These are phyloP conservation scores for Leccinum sublutescens DNA, from an alignment of 768 basidiomycete species.

Conservation along the genomic window DNA sequence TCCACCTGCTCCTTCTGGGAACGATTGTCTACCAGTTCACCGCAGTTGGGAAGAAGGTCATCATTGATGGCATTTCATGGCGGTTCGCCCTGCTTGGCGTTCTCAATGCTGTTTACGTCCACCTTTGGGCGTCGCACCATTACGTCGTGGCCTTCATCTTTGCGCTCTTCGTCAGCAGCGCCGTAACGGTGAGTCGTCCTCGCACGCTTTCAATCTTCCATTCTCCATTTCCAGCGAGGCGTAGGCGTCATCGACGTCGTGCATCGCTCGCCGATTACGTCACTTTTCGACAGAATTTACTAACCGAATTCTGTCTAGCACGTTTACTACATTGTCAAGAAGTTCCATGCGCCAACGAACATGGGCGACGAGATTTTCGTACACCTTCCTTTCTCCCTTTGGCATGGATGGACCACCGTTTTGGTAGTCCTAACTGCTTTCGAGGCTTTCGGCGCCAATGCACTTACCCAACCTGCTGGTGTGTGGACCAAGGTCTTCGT, in stretches of 20 bases:
- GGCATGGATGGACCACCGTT: slow-evolving; percentile 90
- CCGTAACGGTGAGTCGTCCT: slow-evolving; percentile 43
- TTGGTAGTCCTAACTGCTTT: slow-evolving; percentile 80
- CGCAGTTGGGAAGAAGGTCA: slow-evolving; percentile 66
- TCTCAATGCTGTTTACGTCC: slow-evolving; percentile 87
- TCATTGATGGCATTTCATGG: slow-evolving; percentile 90
- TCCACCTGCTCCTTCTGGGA: slow-evolving; percentile 88
- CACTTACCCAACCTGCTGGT: slow-evolving; percentile 60
- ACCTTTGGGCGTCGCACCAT: slow-evolving; percentile 77
- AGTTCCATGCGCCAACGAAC: slow-evolving; percentile 65
- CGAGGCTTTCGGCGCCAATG: slow-evolving; percentile 86
- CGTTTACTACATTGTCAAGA: slow-evolving; percentile 94
- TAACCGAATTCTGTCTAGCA: slow-evolving; percentile 45
- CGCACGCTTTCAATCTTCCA: slow-evolving; percentile 5
- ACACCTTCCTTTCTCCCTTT: slow-evolving; percentile 95
- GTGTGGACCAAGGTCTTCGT: slow-evolving; percentile 95
- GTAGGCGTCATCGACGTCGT: slow-evolving; percentile 2
- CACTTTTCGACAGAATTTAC: slow-evolving; percentile 1
- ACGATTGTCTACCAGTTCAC: slow-evolving; percentile 91
- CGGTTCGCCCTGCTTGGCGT: slow-evolving; percentile 85
- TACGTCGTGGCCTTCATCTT: slow-evolving; percentile 85
- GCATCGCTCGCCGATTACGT: slow-evolving; percentile 1
- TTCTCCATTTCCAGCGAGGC: slow-evolving; percentile 14
- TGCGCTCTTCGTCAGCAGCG: slow-evolving; percentile 80
- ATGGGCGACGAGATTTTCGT: slow-evolving; percentile 82